These are phyloP conservation scores for Colletotrichum salicis DNA, from an alignment of 2,329 filamentous ascomycete species.

Conservation along the genomic window DNA sequence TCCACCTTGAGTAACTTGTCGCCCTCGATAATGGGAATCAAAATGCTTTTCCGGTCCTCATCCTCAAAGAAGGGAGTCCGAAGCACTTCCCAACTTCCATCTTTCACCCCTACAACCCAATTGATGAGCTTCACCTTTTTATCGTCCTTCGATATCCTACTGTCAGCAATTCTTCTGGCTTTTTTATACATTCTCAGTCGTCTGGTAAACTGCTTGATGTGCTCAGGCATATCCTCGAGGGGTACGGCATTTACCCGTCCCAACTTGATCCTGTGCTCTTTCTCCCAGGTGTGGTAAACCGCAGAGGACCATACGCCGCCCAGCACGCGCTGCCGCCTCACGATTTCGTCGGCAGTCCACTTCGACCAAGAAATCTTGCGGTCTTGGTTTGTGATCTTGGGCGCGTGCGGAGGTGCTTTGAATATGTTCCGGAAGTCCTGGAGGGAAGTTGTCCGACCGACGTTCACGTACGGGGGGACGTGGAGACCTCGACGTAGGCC, in stretches of 20 bases:
- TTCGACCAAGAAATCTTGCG: slow-evolving; percentile 68
- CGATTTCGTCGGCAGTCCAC: slow-evolving; percentile 65
- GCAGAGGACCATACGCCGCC: slow-evolving; percentile 72
- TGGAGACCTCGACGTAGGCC: slow-evolving; percentile 73
- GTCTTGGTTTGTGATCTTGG: slow-evolving; percentile 77
- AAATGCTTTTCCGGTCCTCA: slow-evolving; percentile 13
- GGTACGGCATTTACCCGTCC: slow-evolving; percentile 43
- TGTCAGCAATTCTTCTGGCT: background rate
- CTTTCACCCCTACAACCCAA: slow-evolving; percentile 10
- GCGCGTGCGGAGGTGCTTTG: slow-evolving; percentile 62
- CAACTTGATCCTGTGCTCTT: slow-evolving; percentile 53
- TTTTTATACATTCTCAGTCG: background rate
- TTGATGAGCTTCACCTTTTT: background rate
- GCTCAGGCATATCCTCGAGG: background rate
- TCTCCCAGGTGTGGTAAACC: slow-evolving; percentile 37
- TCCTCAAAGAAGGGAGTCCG: slow-evolving; percentile 5
- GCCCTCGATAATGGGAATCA: slow-evolving; percentile 1
- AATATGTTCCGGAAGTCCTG: slow-evolving; percentile 24
- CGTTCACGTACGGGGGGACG: slow-evolving; percentile 66
- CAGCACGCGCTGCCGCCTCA: slow-evolving; percentile 67
- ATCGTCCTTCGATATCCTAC: background rate
- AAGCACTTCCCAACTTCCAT: background rate
- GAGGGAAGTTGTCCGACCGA: slow-evolving; percentile 42
- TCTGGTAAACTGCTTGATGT: background rate
- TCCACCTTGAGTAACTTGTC: slow-evolving; percentile 21